These are phyloP conservation scores for Emmonsiellopsis sp. DNA, from an alignment of 2,329 filamentous ascomycete species.

Conservation along the genomic window DNA sequence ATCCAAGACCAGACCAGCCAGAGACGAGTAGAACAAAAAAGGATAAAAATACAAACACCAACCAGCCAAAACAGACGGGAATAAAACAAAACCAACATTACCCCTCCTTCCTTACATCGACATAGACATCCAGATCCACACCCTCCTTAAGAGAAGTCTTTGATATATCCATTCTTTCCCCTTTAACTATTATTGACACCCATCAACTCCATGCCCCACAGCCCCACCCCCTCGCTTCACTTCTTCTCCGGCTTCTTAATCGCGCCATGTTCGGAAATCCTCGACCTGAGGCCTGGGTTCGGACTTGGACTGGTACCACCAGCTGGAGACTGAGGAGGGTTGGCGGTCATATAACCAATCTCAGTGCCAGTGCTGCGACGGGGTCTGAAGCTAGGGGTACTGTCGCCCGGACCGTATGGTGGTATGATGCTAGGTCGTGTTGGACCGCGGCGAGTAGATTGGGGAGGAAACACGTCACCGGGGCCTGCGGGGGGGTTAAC, in stretches of 20 bases:
- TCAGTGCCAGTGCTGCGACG: background rate
- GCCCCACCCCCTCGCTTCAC: background rate
- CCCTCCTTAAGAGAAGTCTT: too few species aligned
- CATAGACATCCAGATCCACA: too few species aligned
- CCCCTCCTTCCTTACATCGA: too few species aligned
- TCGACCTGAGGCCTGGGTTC: background rate
- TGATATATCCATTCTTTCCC: background rate
- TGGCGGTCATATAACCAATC: background rate
- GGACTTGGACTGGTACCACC: background rate
- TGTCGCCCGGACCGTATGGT: background rate
- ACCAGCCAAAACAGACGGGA: too few species aligned
- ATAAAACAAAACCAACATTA: too few species aligned
- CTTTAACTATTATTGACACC: background rate
- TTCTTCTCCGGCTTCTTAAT: conserved; percentile 1
- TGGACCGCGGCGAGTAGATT: background rate
- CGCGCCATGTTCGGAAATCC: background rate
- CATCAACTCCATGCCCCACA: background rate
- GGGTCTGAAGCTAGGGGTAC: background rate
- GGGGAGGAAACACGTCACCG: background rate
- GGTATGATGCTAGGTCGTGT: background rate
- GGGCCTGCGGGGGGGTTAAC: background rate
- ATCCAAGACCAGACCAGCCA: too few species aligned
- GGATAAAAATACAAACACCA: too few species aligned
- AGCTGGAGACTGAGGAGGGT: background rate
- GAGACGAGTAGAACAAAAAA: too few species aligned